Conservation (phyloP, 192 early-diverging fungal species). For the Chytriomyces hyalinus region DNA sequence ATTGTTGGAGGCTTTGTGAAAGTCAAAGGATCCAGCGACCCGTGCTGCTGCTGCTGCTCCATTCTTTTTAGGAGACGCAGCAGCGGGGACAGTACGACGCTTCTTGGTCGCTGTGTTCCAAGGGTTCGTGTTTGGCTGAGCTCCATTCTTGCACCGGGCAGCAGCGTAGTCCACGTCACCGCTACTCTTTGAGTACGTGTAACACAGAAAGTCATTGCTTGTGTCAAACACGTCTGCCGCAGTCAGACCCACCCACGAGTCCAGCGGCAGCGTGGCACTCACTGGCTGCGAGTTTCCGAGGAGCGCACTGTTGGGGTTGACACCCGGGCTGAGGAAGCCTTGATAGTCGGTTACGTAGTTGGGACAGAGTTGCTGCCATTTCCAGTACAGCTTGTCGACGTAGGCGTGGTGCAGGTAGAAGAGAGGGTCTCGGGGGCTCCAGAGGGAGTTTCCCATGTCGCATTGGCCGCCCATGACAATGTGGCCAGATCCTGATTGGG, state of each 20-base stretch:
- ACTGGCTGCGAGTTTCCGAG: not conserved
- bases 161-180: slow-evolving; percentile 6
- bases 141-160: not conserved
- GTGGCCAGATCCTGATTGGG: not conserved
- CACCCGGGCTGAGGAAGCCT: slow-evolving; percentile 8
- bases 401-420: slow-evolving; percentile 33
- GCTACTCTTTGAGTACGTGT: slow-evolving; percentile 25
- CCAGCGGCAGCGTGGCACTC: not conserved
- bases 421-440: slow-evolving; percentile 23
- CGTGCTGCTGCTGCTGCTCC: not conserved
- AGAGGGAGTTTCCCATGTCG: slow-evolving; percentile 11
- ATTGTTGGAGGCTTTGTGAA: not conserved
- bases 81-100: not conserved
- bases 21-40: not conserved
- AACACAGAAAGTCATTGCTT: slow-evolving; percentile 15
- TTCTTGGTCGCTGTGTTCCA: not conserved
- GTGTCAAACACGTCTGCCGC: slow-evolving; percentile 16
- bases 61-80: not conserved
- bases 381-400: slow-evolving; percentile 24
- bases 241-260: not conserved
- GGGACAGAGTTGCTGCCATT: slow-evolving; percentile 32
- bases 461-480: not conserved
- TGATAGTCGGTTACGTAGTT: slow-evolving; percentile 6
- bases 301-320: too few relatives aligned
- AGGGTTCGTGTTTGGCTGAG: not conserved